These are phyloP conservation scores for Tympanopsis confertula DNA, from an alignment of 2,329 filamentous ascomycete species.

Conservation along the genomic window DNA sequence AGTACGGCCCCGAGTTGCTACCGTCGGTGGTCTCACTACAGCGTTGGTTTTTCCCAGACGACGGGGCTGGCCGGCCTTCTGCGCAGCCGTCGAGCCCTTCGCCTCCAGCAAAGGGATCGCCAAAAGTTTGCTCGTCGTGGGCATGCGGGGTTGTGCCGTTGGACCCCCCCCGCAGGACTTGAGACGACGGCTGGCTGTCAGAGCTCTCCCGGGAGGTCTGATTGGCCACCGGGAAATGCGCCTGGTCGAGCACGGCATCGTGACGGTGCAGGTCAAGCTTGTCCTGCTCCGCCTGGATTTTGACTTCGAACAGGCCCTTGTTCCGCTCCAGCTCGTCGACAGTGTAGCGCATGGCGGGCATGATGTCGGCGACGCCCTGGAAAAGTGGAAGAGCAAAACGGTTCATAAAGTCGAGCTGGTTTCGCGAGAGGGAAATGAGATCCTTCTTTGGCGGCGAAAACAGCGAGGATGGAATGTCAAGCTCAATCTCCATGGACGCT, in stretches of 20 bases:
- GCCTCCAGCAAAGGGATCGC: no score
- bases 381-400: conserved; percentile 90
- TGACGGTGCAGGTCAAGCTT: neutral
- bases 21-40: conserved; percentile 52
- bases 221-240: neutral
- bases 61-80: neutral
- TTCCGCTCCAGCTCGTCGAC: no score
- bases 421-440: conserved; percentile 68
- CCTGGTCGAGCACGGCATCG: neutral
- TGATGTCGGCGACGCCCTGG: conserved; percentile 71
- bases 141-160: conserved; percentile 32
- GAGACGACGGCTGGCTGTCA: no score
- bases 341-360: conserved; percentile 75
- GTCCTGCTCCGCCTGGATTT: neutral
- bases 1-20: conserved; percentile 38
- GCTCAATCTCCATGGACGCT: conserved; percentile 77
- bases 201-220: no score
- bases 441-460: conserved; percentile 68
- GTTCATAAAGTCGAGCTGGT: conserved; percentile 93
- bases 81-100: conserved; percentile 1
- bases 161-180: conserved; percentile 28
- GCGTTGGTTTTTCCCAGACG: conserved; percentile 30
- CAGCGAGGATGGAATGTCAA: conserved; percentile 77
- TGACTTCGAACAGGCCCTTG: neutral
- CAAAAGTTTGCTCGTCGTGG: no score